Conservation (phyloP, 768 basidiomycete species). For the Tephrocybe rancida region DNA sequence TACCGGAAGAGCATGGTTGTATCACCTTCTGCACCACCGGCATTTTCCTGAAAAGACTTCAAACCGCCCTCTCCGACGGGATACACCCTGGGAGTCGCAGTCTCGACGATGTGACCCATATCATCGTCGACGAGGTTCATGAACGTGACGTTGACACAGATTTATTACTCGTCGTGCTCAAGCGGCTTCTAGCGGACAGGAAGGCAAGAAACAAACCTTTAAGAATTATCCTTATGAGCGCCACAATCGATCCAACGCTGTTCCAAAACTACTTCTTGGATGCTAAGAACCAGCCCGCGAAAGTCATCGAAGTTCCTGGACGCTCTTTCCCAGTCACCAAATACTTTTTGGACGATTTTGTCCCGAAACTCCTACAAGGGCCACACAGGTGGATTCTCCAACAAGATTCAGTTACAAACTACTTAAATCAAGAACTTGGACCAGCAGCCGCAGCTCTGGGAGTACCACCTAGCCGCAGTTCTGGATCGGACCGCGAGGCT, state of each 20-base stretch:
- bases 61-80: constrained; percentile 62
- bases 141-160: constrained; percentile 96
- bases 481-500: constrained; percentile 40
- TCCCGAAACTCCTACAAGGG: constrained; percentile 50
- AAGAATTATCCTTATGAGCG: constrained; percentile 93
- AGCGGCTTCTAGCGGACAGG: constrained; percentile 77
- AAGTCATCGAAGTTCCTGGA: constrained; percentile 84
- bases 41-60: constrained; percentile 84
- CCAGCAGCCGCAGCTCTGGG: constrained; percentile 27
- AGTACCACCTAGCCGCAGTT: constrained; percentile 17
- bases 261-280: constrained; percentile 89
- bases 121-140: constrained; percentile 95
- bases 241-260: constrained; percentile 88
- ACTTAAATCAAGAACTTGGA: constrained; percentile 70
- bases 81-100: constrained; percentile 31
- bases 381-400: constrained; percentile 63
- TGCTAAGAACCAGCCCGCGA: constrained; percentile 57
- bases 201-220: constrained; percentile 69
- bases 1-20: constrained; percentile 78
- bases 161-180: constrained; percentile 85
- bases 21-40: constrained; percentile 95
- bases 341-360: constrained; percentile 78
- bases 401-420: constrained; percentile 72
- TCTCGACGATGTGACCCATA: constrained; percentile 84
- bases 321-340: constrained; percentile 88